Base-by-base conservation (phyloP, 177 flowering plant species). In the Telopea speciosissima region DNA sequence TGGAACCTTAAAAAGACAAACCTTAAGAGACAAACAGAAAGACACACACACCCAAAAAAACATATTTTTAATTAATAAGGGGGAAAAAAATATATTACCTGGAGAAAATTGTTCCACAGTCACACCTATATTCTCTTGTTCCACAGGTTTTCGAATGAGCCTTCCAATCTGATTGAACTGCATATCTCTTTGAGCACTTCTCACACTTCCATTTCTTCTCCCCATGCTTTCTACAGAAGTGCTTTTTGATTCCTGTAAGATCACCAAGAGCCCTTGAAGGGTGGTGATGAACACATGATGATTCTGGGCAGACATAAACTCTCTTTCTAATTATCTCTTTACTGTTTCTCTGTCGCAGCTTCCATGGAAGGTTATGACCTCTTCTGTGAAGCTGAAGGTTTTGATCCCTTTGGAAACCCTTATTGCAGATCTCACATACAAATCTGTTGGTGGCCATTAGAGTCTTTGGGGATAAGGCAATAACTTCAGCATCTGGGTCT, bases 311-410 rank as follows among this genome's bases (percentile, higher is more conserved):
- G 9, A 94, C 95, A 78, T 90, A 94, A 1, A 85, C 98, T 75
- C 77, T 86, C 81, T 89, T 94, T 58, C 75, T 86, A 28, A 28
- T 28, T 0, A 72, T 74, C 33, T 91, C 95, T 59, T 83, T 87
- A 78, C 74, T 82, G 82, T 36, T 85, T 67, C 92, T 89, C 70
- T 92, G 93, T 81, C 84, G 87, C 62, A 94, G 84, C 77, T 94
- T 94, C 97, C 98, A 94, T 70, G 98, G 97, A 8, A 94, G 87
- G 71, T 94, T 94, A 44, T 94, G 98, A 2, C 98, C 98, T 80
- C 98, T 83, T 67, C 97, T 83, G 76, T 94, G 97, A 28, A 94
- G 89, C 69, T 94, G 98, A 52, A 93, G 90, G 61, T 93, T 93
- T 78, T 93, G 98, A 70, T 93, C 98, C 68, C 98, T 92, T 76